Percentiles rank a stretch among this genome's conserved stretches.
phyloP scores from a whole-genome alignment of 352 stramenopile species.

The Phytophthora vignae region DNA sequence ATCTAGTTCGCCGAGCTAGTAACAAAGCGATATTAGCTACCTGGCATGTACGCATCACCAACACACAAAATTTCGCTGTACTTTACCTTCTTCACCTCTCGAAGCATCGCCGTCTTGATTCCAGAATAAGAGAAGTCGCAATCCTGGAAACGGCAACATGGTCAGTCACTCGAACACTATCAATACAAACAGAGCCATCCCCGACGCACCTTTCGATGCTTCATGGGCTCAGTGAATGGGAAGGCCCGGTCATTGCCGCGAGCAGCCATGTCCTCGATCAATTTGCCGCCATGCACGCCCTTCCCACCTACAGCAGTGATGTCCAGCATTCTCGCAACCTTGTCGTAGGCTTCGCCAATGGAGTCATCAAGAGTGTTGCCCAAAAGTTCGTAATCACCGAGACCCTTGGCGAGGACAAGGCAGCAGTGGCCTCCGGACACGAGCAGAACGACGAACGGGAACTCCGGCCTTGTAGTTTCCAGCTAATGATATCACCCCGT shows the following conservation, averaged over 20 bases:
- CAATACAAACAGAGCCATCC: neutral
- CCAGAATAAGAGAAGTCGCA: conserved; percentile 99
- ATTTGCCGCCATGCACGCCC: conserved; percentile 88
- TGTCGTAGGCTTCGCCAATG: conserved; percentile 98
- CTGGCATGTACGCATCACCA: neutral
- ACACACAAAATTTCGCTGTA: neutral
- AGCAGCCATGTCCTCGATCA: conserved; percentile 94
- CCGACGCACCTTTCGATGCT: conserved; percentile 60
- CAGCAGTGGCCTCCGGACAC: conserved; percentile 99
- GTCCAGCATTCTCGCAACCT: conserved; percentile 96
- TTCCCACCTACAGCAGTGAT: conserved; percentile 60
- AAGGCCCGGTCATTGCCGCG: conserved; percentile 93
- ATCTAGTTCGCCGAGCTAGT: conserved; percentile 61
- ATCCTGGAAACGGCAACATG: conserved; percentile 58
- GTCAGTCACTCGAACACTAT: neutral
- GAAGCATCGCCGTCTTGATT: conserved; percentile 97
- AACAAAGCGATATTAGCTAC: conserved; percentile 23
- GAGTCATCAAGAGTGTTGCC: conserved; percentile 98
- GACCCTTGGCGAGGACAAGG: conserved; percentile 93
- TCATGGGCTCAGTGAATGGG: conserved; percentile 94
- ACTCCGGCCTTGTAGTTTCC: conserved; percentile 66
- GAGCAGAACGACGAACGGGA: conserved; percentile 97
- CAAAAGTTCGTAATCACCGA: conserved; percentile 94
- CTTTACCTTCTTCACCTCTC: conserved; percentile 68
- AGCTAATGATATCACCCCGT: conserved; percentile 31